phyloP scores from a whole-genome alignment of 148 eudicot genomes.

The Salicornia ramosissima region DNA sequence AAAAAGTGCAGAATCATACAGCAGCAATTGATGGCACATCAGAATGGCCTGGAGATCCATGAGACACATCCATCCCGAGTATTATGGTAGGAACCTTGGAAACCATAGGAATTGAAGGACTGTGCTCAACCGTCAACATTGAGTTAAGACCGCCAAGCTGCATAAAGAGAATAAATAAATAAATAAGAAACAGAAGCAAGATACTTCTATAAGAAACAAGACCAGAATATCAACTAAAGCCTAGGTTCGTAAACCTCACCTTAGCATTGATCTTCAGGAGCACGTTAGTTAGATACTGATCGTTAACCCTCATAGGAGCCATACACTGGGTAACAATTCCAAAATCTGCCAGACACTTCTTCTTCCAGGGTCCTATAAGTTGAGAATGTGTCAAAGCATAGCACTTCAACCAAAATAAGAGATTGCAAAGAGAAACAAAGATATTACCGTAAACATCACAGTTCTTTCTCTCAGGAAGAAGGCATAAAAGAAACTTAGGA shows the following conservation, averaged over 20 bases:
- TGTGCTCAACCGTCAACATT: slow-evolving; percentile 43
- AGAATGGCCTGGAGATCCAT: slow-evolving; percentile 70
- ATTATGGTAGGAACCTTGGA: slow-evolving; percentile 68
- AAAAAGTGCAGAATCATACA: slow-evolving; percentile 24
- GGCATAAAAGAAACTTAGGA: slow-evolving; percentile 75
- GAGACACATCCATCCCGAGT: slow-evolving; percentile 76
- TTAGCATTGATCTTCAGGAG: slow-evolving; percentile 90
- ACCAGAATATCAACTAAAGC: no score
- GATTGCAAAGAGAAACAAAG: neutral
- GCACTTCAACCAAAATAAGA: neutral
- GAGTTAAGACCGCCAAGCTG: slow-evolving; percentile 84
- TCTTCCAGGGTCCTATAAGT: slow-evolving; percentile 85
- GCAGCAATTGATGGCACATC: slow-evolving; percentile 88
- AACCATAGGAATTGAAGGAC: slow-evolving; percentile 58
- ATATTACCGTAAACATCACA: slow-evolving; percentile 68
- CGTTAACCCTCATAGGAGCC: slow-evolving; percentile 74
- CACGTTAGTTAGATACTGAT: slow-evolving; percentile 80
- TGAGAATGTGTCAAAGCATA: slow-evolving; percentile 7
- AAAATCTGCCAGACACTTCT: slow-evolving; percentile 64
- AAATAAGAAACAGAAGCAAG: neutral
- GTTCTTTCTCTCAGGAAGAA: slow-evolving; percentile 93
- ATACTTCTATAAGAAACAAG: no score
- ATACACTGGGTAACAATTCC: slow-evolving; percentile 91
- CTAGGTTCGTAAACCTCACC: slow-evolving; percentile 29
- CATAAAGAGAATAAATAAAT: slow-evolving; percentile 10